Base-by-base conservation (phyloP, 257 asterid genomes). In the Salvia rosmarinus region DNA sequence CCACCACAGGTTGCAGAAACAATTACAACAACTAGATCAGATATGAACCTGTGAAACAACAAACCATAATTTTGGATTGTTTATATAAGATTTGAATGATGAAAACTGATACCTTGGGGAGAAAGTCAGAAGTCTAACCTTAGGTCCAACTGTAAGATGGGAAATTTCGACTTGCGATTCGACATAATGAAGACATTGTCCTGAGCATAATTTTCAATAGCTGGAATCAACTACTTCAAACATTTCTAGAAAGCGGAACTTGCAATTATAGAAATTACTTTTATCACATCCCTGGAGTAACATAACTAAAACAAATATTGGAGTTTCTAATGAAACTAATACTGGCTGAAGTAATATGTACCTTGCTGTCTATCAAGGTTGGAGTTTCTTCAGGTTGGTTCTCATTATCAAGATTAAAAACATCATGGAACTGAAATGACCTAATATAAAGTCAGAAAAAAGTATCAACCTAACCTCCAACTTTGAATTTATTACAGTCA, bases 1-100 rank as follows among this genome's bases (percentile, higher is more conserved):
- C 96, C 97, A 63, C 97, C 97, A 79, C 96, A 90, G 81, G 97
- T 85, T 70, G 97, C 97, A 67, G 94, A 88, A 56, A 90, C 97
- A 82, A 90, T 90, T 73, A 88, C 90, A 68, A 90, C 87, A 47
- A 90, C 96, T 44, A 90, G 82, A 85, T 90, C 97, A 32, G 96
- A 88, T 78, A 90, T 87, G 79, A 88, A 80, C 84, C 96, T 90
- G 88, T 61, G 68, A 74, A 84, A 58, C 54, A 81, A 42, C 20
- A 80, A 69, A 28, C 39, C 75, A 44, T 75, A 40, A 72, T 43
- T 28, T 73, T 52, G 30, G 40, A 72, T 58, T 67, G 39, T 59
- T 59, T 47, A 62, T 46, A 10, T 44, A 55, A 67, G 46, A 73
- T 20, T 43, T 52, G 50, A 46, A 75, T 44, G 17, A 30, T 13